Conservation (phyloP, 768 basidiomycete genomes). For the Russula dissimulans region DNA sequence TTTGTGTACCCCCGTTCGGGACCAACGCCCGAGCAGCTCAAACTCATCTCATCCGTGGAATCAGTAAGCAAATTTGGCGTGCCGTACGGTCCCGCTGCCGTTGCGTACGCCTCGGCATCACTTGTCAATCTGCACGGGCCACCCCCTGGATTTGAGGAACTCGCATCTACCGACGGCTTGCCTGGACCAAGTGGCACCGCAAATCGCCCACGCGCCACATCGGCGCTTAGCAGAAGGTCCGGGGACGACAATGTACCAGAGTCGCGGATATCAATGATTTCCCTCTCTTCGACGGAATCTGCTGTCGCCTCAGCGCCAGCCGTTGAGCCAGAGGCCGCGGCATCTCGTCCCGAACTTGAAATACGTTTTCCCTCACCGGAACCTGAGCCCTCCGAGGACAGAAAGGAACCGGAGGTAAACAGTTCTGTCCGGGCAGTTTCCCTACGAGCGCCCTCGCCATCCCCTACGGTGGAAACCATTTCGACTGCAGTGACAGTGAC, state of each 20-base stretch:
- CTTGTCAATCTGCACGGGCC: slow-evolving; percentile 33
- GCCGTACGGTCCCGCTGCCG: slow-evolving; percentile 68
- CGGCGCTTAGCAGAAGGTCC: slow-evolving; percentile 3
- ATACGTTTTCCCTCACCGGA: not conserved
- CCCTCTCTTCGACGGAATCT: not conserved
- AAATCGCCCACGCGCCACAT: not conserved
- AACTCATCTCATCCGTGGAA: slow-evolving; percentile 60
- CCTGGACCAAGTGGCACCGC: not conserved
- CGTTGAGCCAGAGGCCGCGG: not conserved
- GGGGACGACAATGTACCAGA: not conserved
- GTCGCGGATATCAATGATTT: not conserved
- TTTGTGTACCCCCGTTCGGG: slow-evolving; percentile 58
- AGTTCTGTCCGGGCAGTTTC: not conserved
- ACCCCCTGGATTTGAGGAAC: slow-evolving; percentile 44
- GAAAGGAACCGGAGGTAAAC: not conserved
- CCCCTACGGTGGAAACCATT: slow-evolving; percentile 8
- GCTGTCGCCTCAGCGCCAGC: not conserved
- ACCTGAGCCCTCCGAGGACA: not conserved
- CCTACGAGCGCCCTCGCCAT: not conserved
- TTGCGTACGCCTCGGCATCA: slow-evolving; percentile 48
- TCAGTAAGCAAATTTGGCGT: slow-evolving; percentile 59
- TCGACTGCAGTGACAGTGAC: not conserved
- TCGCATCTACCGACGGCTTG: slow-evolving; percentile 10
- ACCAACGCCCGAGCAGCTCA: slow-evolving; percentile 55
- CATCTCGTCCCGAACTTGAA: not conserved